phyloP scores from a whole-genome alignment of 208 protist genomes.

The Trypanosomatidae sp. region DNA sequence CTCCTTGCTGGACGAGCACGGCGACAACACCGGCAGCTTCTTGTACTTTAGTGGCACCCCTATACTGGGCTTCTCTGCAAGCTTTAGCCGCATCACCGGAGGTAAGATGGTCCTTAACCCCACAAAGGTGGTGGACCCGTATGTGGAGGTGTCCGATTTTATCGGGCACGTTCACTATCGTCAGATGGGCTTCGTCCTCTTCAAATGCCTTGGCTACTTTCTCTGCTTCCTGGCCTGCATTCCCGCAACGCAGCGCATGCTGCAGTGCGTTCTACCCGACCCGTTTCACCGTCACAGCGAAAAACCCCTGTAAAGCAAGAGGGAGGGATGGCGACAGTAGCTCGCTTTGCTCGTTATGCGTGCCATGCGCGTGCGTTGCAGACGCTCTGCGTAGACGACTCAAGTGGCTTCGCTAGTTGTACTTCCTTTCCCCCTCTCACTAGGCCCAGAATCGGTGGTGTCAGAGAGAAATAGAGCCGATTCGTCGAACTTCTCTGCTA shows the following conservation, averaged over 20 bases:
- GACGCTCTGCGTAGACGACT: neutral
- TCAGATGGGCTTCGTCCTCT: conserved; percentile 74
- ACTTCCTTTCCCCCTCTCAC: neutral
- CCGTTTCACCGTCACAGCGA: conserved; percentile 81
- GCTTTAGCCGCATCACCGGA: conserved; percentile 51
- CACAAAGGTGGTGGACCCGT: conserved; percentile 59
- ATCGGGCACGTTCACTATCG: conserved; percentile 77
- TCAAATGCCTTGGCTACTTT: conserved; percentile 62
- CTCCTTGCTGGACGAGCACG: conserved; percentile 79
- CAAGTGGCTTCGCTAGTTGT: neutral
- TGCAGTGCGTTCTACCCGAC: conserved; percentile 66
- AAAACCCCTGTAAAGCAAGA: conserved; percentile 18
- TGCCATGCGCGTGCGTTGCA: neutral
- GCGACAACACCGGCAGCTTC: conserved; percentile 74
- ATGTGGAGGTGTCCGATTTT: conserved; percentile 64
- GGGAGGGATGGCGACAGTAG: neutral
- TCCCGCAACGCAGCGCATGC: conserved; percentile 59
- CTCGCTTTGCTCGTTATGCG: neutral
- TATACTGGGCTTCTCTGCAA: conserved; percentile 70
- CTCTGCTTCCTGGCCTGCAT: conserved; percentile 69
- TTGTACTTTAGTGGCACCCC: conserved; percentile 87
- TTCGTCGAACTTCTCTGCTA: neutral
- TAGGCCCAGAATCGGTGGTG: neutral
- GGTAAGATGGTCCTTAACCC: conserved; percentile 80
- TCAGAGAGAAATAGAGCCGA: neutral